phyloP scores from a whole-genome alignment of 768 basidiomycete genomes.

The Xerocomellus intermedius region DNA sequence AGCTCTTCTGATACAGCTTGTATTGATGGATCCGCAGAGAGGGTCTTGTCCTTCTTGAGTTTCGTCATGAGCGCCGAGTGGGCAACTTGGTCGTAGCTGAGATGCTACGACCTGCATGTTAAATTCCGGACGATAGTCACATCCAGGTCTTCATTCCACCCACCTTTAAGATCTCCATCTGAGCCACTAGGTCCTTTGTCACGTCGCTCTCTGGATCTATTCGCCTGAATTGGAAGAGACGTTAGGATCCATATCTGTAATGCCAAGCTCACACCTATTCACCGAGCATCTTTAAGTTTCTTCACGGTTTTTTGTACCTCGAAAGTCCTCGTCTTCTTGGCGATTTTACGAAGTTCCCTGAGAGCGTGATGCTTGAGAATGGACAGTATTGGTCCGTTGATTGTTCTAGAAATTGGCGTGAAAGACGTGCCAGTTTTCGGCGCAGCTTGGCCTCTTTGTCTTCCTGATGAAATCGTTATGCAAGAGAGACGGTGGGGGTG shows the following conservation, averaged over 20 bases:
- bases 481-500: background rate
- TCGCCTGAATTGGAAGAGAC: slow-evolving; percentile 23
- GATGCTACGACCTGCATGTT: slow-evolving; percentile 39
- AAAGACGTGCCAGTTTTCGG: slow-evolving; percentile 55
- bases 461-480: slow-evolving; percentile 29
- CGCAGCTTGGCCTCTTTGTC: slow-evolving; percentile 43
- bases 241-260: background rate
- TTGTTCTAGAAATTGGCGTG: slow-evolving; percentile 6
- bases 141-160: slow-evolving; percentile 6
- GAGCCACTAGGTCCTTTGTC: slow-evolving; percentile 51
- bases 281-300: slow-evolving; percentile 72
- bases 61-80: slow-evolving; percentile 67
- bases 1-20: slow-evolving; percentile 50
- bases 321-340: slow-evolving; percentile 78
- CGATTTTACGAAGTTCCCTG: slow-evolving; percentile 68
- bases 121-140: background rate
- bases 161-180: slow-evolving; percentile 69
- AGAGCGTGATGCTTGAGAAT: slow-evolving; percentile 66
- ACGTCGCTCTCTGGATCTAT: slow-evolving; percentile 39
- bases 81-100: slow-evolving; percentile 59
- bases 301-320: slow-evolving; percentile 85
- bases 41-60: slow-evolving; percentile 65
- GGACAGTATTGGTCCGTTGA: slow-evolving; percentile 8
- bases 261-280: slow-evolving; percentile 11
- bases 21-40: slow-evolving; percentile 51